Percentiles rank a stretch among this genome's conserved stretches.
These are phyloP conservation scores for Nepenthes gracilis DNA, from an alignment of 148 eudicot genomes.

Conservation along the genomic window DNA sequence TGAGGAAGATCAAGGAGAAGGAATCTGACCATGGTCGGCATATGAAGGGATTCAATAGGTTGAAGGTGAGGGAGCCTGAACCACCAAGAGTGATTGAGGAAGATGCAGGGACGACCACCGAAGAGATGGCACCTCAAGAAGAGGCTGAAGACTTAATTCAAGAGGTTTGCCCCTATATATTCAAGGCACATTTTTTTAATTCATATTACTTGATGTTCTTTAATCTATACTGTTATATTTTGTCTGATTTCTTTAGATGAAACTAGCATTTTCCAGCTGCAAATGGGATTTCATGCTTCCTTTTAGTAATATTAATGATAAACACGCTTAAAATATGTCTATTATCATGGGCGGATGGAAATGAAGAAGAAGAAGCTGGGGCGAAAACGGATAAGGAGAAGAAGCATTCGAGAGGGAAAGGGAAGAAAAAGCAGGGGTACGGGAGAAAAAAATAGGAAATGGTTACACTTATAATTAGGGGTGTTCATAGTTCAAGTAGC, in stretches of 20 bases:
- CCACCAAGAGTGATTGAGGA: conserved; percentile 8
- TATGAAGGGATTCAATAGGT: conserved; percentile 64
- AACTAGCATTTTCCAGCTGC: too few species aligned
- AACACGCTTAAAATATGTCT: too few species aligned
- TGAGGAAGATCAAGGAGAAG: conserved; percentile 91
- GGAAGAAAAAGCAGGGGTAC: too few species aligned
- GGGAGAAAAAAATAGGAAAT: too few species aligned
- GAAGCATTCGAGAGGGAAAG: too few species aligned
- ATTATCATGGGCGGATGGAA: too few species aligned
- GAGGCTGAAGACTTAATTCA: conserved; percentile 29
- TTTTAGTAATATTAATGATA: too few species aligned
- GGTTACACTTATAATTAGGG: too few species aligned
- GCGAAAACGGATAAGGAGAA: too few species aligned
- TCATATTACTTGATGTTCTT: not conserved
- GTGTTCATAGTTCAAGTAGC: too few species aligned
- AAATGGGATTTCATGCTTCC: too few species aligned
- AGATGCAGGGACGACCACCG: conserved; percentile 7
- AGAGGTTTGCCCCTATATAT: conserved; percentile 31
- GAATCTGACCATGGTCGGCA: conserved; percentile 80
- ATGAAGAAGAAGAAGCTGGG: too few species aligned
- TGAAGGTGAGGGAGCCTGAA: conserved; percentile 50
- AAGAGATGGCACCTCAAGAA: conserved; percentile 6
- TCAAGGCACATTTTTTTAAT: not conserved
- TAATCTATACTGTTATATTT: not conserved
- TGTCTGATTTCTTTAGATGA: not conserved